Percentiles rank a stretch among this genome's conserved stretches.
Evolutionary conservation across 2,329 filamentous ascomycete genomes (phyloP).

Genomic region (Fusarium acutatum): DNA sequence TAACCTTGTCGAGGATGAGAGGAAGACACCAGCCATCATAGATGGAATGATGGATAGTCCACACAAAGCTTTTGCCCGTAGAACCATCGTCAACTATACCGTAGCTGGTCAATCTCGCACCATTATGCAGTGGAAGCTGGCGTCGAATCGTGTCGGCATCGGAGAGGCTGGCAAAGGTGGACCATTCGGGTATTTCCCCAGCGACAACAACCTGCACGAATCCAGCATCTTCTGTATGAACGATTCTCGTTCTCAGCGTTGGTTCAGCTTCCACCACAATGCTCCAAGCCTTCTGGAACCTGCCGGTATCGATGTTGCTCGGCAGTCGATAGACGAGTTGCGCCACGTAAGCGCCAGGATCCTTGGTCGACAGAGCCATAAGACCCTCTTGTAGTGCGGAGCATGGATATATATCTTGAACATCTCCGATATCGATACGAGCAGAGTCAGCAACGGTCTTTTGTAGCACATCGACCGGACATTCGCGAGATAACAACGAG

Average conservation of each 20-base stretch:
- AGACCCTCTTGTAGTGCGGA: constrained; percentile 35
- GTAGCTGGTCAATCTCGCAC: constrained; percentile 14
- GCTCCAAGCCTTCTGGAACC: constrained; percentile 29
- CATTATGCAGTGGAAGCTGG: constrained; percentile 18
- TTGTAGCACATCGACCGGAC: not conserved
- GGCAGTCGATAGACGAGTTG: constrained; percentile 30
- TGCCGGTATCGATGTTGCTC: not conserved
- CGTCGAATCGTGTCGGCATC: not conserved
- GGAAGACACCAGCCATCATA: constrained; percentile 43
- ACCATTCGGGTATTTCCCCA: constrained; percentile 20
- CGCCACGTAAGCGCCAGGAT: constrained; percentile 32
- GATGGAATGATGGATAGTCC: constrained; percentile 41
- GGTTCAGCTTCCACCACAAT: constrained; percentile 11
- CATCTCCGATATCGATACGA: not conserved
- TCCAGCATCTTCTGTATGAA: constrained; percentile 23
- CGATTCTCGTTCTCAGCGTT: constrained; percentile 31
- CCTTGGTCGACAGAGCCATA: constrained; percentile 29
- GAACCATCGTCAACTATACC: not conserved
- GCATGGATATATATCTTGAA: constrained; percentile 33
- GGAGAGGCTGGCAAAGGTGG: not conserved
- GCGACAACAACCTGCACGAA: constrained; percentile 29
- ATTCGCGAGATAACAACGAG: constrained; percentile 5
- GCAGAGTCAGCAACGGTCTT: not conserved
- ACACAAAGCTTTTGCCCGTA: constrained; percentile 20
- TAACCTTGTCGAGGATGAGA: constrained; percentile 33